Conservation (phyloP, 139 green algal genomes). For the Haematococcus lacustris region DNA sequence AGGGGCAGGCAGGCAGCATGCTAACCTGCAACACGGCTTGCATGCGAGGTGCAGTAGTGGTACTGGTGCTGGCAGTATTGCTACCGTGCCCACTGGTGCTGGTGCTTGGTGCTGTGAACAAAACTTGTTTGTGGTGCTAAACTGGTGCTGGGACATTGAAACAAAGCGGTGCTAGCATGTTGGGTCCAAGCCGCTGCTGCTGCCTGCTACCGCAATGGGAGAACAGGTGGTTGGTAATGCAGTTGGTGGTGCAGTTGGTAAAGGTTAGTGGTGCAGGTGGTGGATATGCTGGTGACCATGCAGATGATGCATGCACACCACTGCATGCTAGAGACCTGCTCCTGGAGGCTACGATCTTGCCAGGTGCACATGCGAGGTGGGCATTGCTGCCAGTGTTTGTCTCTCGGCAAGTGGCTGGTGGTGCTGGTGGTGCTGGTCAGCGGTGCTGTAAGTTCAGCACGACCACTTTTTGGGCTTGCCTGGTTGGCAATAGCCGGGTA, state of each 20-base stretch:
- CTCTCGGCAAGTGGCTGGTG: background rate
- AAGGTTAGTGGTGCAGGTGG: background rate
- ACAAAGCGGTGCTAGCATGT: background rate
- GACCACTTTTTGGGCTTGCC: too few relatives aligned
- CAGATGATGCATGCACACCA: too few relatives aligned
- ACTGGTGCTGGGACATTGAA: background rate
- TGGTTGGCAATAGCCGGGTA: constrained; percentile 17
- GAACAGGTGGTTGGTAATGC: too few relatives aligned
- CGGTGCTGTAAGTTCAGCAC: too few relatives aligned
- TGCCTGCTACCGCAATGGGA: too few relatives aligned
- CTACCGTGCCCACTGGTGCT: background rate
- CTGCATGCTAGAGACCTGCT: background rate
- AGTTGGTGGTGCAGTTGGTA: too few relatives aligned
- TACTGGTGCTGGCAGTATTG: background rate
- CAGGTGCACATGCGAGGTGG: background rate
- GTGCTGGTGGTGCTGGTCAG: too few relatives aligned
- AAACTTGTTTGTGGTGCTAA: background rate
- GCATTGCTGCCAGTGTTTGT: background rate
- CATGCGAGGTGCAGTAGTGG: background rate
- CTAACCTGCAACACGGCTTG: background rate
- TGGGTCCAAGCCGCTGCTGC: too few relatives aligned
- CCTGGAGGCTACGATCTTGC: background rate
- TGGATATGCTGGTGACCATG: background rate
- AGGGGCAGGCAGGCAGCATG: background rate
- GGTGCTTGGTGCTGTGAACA: background rate